Evolutionary conservation across 768 basidiomycete genomes (phyloP).

Genomic region (Pleurotus sapidus): DNA sequence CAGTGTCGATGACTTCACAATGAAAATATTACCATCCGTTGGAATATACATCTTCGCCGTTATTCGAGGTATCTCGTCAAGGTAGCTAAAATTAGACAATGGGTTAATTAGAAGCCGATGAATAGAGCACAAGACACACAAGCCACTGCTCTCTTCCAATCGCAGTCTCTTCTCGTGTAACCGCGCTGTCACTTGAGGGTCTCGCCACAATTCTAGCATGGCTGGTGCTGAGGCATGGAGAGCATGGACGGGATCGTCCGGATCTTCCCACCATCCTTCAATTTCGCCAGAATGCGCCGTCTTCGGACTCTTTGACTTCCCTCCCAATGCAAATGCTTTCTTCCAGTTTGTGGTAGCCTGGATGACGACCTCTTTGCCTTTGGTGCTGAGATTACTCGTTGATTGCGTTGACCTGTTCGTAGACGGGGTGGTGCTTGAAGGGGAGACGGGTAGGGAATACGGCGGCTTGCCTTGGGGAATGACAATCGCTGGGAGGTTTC

Average conservation of each 20-base stretch:
- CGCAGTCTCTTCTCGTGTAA: conserved; percentile 65
- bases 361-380: conserved; percentile 53
- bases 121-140: conserved; percentile 47
- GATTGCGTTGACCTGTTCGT: conserved; percentile 17
- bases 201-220: conserved; percentile 78
- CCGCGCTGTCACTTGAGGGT: conserved; percentile 60
- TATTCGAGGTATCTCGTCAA: conserved; percentile 79
- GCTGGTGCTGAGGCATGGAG: conserved; percentile 58
- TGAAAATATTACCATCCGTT: conserved; percentile 54
- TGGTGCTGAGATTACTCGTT: conserved; percentile 30
- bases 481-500: conserved; percentile 47
- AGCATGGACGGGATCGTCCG: conserved; percentile 74
- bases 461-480: conserved; percentile 38
- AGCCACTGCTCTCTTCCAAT: conserved; percentile 81
- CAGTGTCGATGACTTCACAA: conserved; percentile 11
- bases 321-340: conserved; percentile 58
- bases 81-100: conserved; percentile 47
- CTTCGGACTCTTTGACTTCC: conserved; percentile 64
- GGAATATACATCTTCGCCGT: conserved; percentile 81
- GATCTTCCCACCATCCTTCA: conserved; percentile 85
- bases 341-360: conserved; percentile 69
- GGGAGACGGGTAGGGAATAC: conserved; percentile 26
- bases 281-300: conserved; percentile 69
- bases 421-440: conserved; percentile 22
- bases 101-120: conserved; percentile 11